These are phyloP conservation scores for Hamamelis virginiana DNA, from an alignment of 164 flowering plant genomes.

Conservation along the genomic window DNA sequence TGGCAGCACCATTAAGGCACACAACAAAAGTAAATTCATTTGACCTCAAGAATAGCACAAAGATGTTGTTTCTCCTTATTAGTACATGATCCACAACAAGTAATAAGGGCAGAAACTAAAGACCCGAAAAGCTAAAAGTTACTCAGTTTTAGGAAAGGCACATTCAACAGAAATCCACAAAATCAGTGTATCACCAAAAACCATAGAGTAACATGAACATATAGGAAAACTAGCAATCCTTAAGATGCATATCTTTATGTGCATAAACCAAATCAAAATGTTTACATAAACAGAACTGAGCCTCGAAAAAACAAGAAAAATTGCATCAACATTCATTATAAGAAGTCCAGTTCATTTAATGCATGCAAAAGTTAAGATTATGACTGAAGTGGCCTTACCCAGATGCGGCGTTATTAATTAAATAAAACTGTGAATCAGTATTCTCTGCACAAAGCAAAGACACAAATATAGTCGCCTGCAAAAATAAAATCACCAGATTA, in stretches of 20 bases:
- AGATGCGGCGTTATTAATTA: slow-evolving; percentile 23
- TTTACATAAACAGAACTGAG: background rate
- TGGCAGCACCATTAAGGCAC: background rate
- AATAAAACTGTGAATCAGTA: slow-evolving; percentile 25
- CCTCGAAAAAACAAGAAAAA: background rate
- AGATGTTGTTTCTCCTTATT: background rate
- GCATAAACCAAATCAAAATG: background rate
- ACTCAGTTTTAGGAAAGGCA: background rate
- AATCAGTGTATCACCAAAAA: background rate
- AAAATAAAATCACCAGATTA: background rate
- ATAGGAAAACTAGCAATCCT: too few relatives aligned
- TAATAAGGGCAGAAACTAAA: background rate
- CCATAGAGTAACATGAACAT: too few relatives aligned
- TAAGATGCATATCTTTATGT: too few relatives aligned
- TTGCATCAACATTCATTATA: background rate
- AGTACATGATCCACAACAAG: background rate
- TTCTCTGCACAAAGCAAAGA: slow-evolving; percentile 23
- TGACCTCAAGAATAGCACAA: background rate
- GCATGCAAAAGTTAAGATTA: background rate
- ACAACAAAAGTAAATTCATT: background rate
- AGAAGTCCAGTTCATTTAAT: background rate
- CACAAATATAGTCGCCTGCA: slow-evolving; percentile 31
- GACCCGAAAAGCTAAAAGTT: background rate
- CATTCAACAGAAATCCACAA: background rate
- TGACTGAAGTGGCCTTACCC: slow-evolving; percentile 26